Evolutionary conservation across 2,329 filamentous ascomycete species (phyloP).

Genomic region (Fusarium camptoceras): DNA sequence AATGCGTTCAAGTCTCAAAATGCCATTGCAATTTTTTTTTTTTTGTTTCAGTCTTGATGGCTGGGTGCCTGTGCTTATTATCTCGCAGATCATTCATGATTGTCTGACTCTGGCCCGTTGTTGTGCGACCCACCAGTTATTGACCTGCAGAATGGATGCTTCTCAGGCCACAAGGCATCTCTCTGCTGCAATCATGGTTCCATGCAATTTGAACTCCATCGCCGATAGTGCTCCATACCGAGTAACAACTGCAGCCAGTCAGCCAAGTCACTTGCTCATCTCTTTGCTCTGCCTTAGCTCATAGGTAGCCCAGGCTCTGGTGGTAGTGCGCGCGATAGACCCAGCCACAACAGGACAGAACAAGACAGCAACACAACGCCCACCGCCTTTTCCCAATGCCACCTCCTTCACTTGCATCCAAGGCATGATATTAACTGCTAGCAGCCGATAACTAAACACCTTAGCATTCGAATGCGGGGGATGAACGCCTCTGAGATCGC

Average conservation of each 20-base stretch:
- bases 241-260: not conserved
- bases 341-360: conserved; percentile 11
- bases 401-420: conserved; percentile 8
- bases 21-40: not conserved
- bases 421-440: not conserved
- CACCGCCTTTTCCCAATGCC: conserved; percentile 39
- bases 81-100: conserved; percentile 35
- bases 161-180: conserved; percentile 4
- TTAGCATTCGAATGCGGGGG: conserved; percentile 23
- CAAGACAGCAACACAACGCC: conserved; percentile 9
- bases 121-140: conserved; percentile 33
- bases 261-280: conserved; percentile 25
- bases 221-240: conserved; percentile 37
- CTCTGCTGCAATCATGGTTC: conserved; percentile 39
- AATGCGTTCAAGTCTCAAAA: conserved; percentile 6
- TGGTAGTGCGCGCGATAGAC: conserved; percentile 26
- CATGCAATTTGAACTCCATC: conserved; percentile 36
- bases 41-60: not conserved
- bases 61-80: conserved; percentile 27
- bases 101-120: conserved; percentile 8
- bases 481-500: conserved; percentile 1
- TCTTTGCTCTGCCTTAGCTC: conserved; percentile 22
- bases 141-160: conserved; percentile 27
- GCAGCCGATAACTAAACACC: not conserved
- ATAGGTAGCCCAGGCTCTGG: conserved; percentile 4